Base-by-base conservation (phyloP, 495 filamentous ascomycete genomes). In the Daldinia childiae region DNA sequence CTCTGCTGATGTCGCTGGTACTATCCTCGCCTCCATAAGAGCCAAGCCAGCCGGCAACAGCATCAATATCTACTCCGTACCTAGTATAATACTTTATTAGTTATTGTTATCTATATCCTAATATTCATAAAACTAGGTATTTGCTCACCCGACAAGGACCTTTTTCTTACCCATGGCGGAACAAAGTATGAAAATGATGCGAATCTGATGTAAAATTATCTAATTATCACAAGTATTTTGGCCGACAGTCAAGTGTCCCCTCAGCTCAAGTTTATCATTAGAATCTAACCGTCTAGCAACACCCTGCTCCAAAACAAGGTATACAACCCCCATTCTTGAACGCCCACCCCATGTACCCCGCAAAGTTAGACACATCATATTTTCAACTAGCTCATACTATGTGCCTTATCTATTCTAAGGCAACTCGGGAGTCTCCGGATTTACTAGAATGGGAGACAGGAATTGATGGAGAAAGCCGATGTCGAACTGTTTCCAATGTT, bases 131-230 rank as follows among this genome's bases (percentile, higher is more conserved):
- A 27, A 38, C 5, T 7, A 34, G 50, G 6, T 41, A 27, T 24
- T 12, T 17, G 4, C 75, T 73, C 60, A 77, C 75, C 66, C 69
- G 19, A 86, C 83, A 12, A 89, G 81, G 68, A 90, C 83, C 52
- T 86, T 82, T 69, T 89, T 89, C 76, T 89, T 89, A 65, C 83
- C 87, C 87, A 89, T 90, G 74, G 32, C 76, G 27, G 58, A 58
- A 41, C 11, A 7, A 38, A 64, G 43, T 12, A 19, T 1, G 15
- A 32, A 29, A 24, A 54, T 48, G 43, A 24, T 24, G 43, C 43
- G 43, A 48, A 48, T 24, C n/a, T 4, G 11, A 45, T 17, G 43
- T 24, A 24, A 21, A 48, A 48, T 48, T 24, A 24, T 48, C 9
- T 48, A 19, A 24, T 12, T 21, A 19, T 48, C 17, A 48, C 17